Base-by-base conservation (phyloP, 768 basidiomycete species). In the Lactarius indigo region DNA sequence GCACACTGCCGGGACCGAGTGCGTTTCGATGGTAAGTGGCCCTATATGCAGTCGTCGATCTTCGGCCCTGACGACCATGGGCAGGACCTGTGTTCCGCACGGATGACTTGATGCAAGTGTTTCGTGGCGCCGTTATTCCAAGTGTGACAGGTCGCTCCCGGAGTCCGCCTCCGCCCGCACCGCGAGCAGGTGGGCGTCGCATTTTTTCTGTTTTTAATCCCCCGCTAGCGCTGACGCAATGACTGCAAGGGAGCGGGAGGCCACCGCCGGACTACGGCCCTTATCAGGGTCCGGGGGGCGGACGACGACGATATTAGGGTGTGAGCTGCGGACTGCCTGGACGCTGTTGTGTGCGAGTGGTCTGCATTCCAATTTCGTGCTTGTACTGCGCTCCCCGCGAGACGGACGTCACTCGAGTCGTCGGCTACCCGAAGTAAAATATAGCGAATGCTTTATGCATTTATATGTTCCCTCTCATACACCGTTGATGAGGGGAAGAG, bases 191-290 rank as follows among this genome's bases (percentile, higher is more conserved):
- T 85, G 65, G 33, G 81, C 74, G 20, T 28, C 20, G 4, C 31
- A 5, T 55, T 13, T 41, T 37, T 10, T 61, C 59, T 44, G 18
- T 17, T 42, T 54, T n/a, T 13, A 5, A 31, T 44, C 7, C 5
- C 5, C 50, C 61, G 59, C 23, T n/a, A 50, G 60, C 57, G 39
- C 60, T 60, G 31, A 54, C 12, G 64, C 47, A 10, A 12, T 26
- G 52, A 59, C n/a, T 64, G 10, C 28, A 10, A 64, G 61, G 56
- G 83, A 87, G 81, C 68, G 88, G 87, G 17, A 83, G 91, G 37
- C 91, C 91, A 31, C 90, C 92, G 23, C 92, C 91, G 47, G 91
- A 94, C 78, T 94, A 93, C 70, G 87, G 91, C 10, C 92, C 92
- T 20, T 93, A 93, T 71, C 88, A 88, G 74, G 90, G 91, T n/a